These are phyloP conservation scores for Bolboschoenoplectus hybrid DNA, from an alignment of 202 grass and related monocot species.

Conservation along the genomic window DNA sequence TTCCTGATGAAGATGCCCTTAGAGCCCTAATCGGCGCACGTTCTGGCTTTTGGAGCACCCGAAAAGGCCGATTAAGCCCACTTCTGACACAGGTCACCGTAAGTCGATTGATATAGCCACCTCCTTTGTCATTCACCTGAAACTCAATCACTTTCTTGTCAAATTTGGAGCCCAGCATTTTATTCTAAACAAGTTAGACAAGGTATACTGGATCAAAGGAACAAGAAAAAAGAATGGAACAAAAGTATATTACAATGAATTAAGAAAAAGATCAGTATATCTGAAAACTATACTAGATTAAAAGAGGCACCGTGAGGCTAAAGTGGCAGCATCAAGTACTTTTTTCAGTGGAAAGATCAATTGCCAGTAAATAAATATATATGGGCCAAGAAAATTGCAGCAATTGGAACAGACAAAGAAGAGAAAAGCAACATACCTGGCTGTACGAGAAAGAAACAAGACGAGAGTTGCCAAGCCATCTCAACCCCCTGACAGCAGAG, in stretches of 20 bases:
- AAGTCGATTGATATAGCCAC: constrained; percentile 91
- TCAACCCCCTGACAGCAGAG: constrained; percentile 75
- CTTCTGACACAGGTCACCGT: constrained; percentile 91
- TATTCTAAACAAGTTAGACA: constrained; percentile 32
- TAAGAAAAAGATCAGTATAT: constrained; percentile 12
- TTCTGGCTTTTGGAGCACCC: constrained; percentile 95
- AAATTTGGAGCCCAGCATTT: constrained; percentile 3
- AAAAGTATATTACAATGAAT: background rate
- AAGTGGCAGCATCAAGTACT: background rate
- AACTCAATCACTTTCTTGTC: constrained; percentile 21
- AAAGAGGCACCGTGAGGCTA: background rate
- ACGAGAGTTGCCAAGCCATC: constrained; percentile 97
- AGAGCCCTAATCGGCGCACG: constrained; percentile 94
- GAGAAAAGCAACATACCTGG: constrained; percentile 58
- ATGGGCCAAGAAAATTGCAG: constrained; percentile 7
- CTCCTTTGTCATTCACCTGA: constrained; percentile 91
- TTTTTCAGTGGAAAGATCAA: background rate
- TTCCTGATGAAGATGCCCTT: constrained; percentile 95
- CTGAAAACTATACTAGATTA: background rate
- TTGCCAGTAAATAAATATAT: background rate
- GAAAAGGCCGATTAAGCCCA: constrained; percentile 91
- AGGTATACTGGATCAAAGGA: background rate
- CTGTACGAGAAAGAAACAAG: constrained; percentile 96
- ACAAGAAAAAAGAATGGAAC: background rate
- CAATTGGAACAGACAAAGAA: constrained; percentile 24